Percentiles rank a stretch among this genome's conserved stretches.
Evolutionary conservation across 2,329 filamentous ascomycete species (phyloP).

Genomic region (Neurospora sp.): DNA sequence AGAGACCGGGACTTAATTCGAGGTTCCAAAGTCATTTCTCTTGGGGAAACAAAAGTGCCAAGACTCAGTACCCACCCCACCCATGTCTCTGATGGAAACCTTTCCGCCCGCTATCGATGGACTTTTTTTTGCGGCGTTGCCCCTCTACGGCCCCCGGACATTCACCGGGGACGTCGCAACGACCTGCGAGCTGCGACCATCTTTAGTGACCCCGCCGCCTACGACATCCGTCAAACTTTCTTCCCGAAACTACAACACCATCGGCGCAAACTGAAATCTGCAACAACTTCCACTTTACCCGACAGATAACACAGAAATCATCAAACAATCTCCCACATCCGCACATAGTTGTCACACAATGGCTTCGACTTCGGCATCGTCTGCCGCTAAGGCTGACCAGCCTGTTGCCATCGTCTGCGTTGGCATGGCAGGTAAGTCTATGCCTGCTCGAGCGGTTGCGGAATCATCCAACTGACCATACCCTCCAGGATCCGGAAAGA

Average conservation of each 20-base stretch:
- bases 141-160: not conserved
- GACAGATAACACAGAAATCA: not conserved
- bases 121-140: not conserved
- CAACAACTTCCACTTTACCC: not conserved
- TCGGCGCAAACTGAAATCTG: not conserved
- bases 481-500: slow-evolving; percentile 76
- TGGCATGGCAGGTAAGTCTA: slow-evolving; percentile 75
- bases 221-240: not conserved
- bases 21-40: not conserved
- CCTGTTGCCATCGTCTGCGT: slow-evolving; percentile 85
- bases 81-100: not conserved
- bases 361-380: slow-evolving; percentile 7
- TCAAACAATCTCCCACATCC: not conserved
- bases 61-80: not conserved
- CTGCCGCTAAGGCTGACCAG: slow-evolving; percentile 26
- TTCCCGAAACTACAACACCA: not conserved
- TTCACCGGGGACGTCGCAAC: not conserved
- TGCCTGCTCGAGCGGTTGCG: not conserved
- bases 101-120: not conserved
- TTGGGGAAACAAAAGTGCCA: not conserved
- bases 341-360: not conserved
- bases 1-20: not conserved
- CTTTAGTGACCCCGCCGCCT: not conserved
- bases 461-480: not conserved
- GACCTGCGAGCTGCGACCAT: not conserved